Evolutionary conservation across 1,284 basidiomycete species (phyloP).

Genomic region (Boletus sp.): DNA sequence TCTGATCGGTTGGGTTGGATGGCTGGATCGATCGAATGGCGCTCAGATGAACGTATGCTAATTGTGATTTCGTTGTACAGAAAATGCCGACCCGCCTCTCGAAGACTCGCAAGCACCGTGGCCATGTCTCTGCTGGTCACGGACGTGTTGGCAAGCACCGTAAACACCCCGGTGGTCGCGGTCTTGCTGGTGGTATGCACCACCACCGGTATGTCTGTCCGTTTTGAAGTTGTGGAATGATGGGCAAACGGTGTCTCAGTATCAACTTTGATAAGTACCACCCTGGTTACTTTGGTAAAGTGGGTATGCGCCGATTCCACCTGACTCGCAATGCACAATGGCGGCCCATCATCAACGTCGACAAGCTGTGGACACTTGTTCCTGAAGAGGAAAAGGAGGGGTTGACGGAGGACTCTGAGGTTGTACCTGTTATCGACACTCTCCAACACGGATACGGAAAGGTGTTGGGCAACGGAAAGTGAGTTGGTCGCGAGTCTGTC

Average conservation of each 20-base stretch:
- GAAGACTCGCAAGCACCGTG: conserved; percentile 98
- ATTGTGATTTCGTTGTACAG: conserved; percentile 39
- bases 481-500: conserved; percentile 33
- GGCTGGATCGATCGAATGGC: conserved; percentile 45
- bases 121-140: conserved; percentile 98
- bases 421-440: conserved; percentile 91
- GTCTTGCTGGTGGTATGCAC: conserved; percentile 99
- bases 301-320: conserved; percentile 99
- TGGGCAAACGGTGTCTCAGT: conserved; percentile 34
- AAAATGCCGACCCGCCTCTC: conserved; percentile 92
- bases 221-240: not conserved
- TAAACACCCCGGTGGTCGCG: conserved; percentile 99
- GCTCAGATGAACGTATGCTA: conserved; percentile 27
- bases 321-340: conserved; percentile 87
- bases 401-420: conserved; percentile 61
- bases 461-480: conserved; percentile 85
- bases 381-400: conserved; percentile 75
- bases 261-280: conserved; percentile 94
- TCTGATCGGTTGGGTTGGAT: conserved; percentile 31
- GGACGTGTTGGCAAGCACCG: conserved; percentile 99
- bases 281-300: conserved; percentile 99
- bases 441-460: conserved; percentile 86
- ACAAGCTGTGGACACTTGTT: conserved; percentile 85
- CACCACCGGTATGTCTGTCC: conserved; percentile 82
- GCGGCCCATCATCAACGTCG: conserved; percentile 95